phyloP scores from a whole-genome alignment of 257 asterid species.

The Capsicum chinense region DNA sequence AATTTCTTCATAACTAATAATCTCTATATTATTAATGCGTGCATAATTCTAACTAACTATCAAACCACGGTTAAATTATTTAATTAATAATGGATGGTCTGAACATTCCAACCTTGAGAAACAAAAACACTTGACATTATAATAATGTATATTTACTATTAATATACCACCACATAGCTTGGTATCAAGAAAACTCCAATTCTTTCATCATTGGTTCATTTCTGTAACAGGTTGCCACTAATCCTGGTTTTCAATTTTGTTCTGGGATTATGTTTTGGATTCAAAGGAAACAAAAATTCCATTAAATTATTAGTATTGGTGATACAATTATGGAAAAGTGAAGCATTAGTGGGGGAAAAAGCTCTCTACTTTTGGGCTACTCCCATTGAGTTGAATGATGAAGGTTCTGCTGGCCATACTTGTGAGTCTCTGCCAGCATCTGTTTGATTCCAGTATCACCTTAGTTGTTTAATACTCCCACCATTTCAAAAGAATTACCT shows the following conservation, averaged over 20 bases:
- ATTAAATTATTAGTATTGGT: background rate
- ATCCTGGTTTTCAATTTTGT: background rate
- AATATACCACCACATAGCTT: too few relatives aligned
- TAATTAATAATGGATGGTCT: too few relatives aligned
- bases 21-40: too few relatives aligned
- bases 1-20: too few relatives aligned
- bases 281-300: background rate
- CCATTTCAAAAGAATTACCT: too few relatives aligned
- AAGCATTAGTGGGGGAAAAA: background rate
- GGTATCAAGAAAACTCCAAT: too few relatives aligned
- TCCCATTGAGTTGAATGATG: background rate
- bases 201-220: background rate
- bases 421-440: background rate
- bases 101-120: too few relatives aligned
- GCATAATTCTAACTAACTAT: too few relatives aligned
- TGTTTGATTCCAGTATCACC: background rate
- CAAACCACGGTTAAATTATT: too few relatives aligned
- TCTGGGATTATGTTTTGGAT: constrained; percentile 1
- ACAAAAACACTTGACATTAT: too few relatives aligned
- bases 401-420: background rate
- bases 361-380: background rate
- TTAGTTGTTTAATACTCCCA: too few relatives aligned
- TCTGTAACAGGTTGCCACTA: background rate
- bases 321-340: background rate
- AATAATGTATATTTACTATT: too few relatives aligned